phyloP scores from a whole-genome alignment of 352 stramenopile genomes.

The Globisporangium splendens region DNA sequence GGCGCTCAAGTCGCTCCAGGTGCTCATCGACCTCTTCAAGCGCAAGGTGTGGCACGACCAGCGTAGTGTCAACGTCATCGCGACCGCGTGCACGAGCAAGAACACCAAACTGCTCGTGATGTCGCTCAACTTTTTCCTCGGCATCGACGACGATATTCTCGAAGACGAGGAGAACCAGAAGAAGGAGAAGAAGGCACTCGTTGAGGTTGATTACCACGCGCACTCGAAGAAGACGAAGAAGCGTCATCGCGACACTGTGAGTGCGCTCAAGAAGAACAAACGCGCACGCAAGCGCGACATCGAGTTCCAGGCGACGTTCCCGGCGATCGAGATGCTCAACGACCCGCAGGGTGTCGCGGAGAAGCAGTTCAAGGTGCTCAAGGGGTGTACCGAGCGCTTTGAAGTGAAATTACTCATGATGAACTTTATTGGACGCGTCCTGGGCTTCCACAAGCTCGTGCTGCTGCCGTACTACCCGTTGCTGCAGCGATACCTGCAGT shows the following conservation, averaged over 20 bases:
- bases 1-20: conserved; percentile 89
- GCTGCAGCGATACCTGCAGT: conserved; percentile 91
- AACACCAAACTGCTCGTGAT: conserved; percentile 88
- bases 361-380: conserved; percentile 91
- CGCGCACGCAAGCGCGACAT: conserved; percentile 75
- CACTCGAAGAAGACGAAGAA: conserved; percentile 97
- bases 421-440: conserved; percentile 96
- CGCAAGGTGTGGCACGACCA: conserved; percentile 96
- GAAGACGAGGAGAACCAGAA: conserved; percentile 94
- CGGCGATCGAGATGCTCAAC: conserved; percentile 97
- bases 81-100: conserved; percentile 85
- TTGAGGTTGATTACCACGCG: conserved; percentile 91
- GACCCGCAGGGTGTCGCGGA: conserved; percentile 95
- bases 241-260: conserved; percentile 77
- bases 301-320: conserved; percentile 87
- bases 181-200: conserved; percentile 76
- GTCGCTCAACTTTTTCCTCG: conserved; percentile 97
- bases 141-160: conserved; percentile 97
- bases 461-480: conserved; percentile 96
- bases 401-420: conserved; percentile 97
- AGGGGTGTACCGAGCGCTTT: conserved; percentile 86
- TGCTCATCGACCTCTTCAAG: conserved; percentile 96
- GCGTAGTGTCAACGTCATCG: conserved; percentile 96
- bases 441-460: conserved; percentile 97
- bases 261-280: conserved; percentile 90